Base-by-base conservation (phyloP, 768 basidiomycete species). In the Kwoniella sp. region DNA sequence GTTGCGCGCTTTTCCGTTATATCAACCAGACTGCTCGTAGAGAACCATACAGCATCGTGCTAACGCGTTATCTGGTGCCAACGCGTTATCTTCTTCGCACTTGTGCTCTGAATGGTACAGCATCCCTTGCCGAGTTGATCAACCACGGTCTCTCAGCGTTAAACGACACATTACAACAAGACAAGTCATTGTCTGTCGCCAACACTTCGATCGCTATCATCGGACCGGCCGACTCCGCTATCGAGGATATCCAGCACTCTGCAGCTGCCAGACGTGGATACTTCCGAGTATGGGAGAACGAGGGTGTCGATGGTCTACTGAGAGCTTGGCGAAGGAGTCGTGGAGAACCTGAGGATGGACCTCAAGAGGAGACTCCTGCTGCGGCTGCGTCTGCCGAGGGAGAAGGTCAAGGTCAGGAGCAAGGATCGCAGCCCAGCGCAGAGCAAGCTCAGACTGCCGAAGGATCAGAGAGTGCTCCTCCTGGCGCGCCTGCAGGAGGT, bases 161-260 rank as follows among this genome's bases (percentile, higher is more conserved):
- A 17, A 88, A 92, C 29, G 95, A 98, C 79, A 98, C 96, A 1
- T 86, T 99, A 37, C 96, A 98, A 74, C 96, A 99, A 77, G 96
- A 98, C 83, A 99, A 99, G 80, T 92, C 91, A 74, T 87, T 98
- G 60, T 93, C 88, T 19, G 83, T 88, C 70, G 87, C 90, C 78
- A 99, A 99, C 83, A 99, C 96, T 1, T 92, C 91, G 1, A 88
- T 98, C 70, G 94, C 92, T 29, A 90, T 99, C 76, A 84, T 97
- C 63, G 95, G 95, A 27, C 68, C 73, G 10, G 25, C 73, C 12
- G 52, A 67, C 33, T 49, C 55, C 12, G 81, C 84, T 29, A 86
- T 88, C 69, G 76, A 80, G 33, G 82, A 87, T 63, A 88, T 92
- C 80, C 83, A 79, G 47, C 77, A 69, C 53, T 82, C 82, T 21